Percentiles rank a stretch among this genome's conserved stretches.
These are phyloP conservation scores for Lepiota venenata DNA, from an alignment of 768 basidiomycete genomes.

Conservation along the genomic window DNA sequence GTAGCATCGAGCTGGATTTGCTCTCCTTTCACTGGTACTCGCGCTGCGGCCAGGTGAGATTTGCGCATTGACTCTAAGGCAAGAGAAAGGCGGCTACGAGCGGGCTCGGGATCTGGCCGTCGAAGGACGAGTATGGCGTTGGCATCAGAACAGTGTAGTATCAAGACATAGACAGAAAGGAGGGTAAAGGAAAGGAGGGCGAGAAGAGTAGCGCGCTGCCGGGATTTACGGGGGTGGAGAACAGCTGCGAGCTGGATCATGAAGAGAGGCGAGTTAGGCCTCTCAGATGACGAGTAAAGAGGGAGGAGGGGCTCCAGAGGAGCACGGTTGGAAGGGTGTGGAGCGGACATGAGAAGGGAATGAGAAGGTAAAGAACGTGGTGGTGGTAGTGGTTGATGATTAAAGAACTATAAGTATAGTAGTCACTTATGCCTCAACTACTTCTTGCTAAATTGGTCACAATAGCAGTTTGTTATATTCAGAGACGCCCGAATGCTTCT, in stretches of 20 bases:
- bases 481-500: too few relatives aligned
- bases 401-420: neutral
- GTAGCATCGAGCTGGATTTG: conserved; percentile 40
- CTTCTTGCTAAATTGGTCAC: neutral
- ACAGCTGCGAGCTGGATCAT: conserved; percentile 26
- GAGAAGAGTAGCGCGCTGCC: conserved; percentile 51
- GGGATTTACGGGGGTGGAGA: conserved; percentile 42
- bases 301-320: conserved; percentile 26
- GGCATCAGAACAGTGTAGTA: conserved; percentile 42
- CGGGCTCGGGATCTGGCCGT: conserved; percentile 21
- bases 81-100: conserved; percentile 31
- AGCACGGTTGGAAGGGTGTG: conserved; percentile 27
- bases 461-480: too few relatives aligned
- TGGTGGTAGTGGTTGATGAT: neutral
- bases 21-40: conserved; percentile 17
- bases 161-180: conserved; percentile 53
- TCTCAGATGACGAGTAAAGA: conserved; percentile 15
- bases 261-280: conserved; percentile 17
- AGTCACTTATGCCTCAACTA: neutral
- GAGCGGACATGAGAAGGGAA: conserved; percentile 19
- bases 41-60: conserved; percentile 22
- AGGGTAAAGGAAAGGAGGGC: conserved; percentile 49
- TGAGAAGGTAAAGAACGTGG: conserved; percentile 9
- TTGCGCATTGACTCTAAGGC: conserved; percentile 34
- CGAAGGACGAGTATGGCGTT: conserved; percentile 34